A percentile compares a stretch with the other conserved stretches of the same genome.
Conservation (phyloP, 2,329 filamentous ascomycete species). For the Claviceps sp. region DNA sequence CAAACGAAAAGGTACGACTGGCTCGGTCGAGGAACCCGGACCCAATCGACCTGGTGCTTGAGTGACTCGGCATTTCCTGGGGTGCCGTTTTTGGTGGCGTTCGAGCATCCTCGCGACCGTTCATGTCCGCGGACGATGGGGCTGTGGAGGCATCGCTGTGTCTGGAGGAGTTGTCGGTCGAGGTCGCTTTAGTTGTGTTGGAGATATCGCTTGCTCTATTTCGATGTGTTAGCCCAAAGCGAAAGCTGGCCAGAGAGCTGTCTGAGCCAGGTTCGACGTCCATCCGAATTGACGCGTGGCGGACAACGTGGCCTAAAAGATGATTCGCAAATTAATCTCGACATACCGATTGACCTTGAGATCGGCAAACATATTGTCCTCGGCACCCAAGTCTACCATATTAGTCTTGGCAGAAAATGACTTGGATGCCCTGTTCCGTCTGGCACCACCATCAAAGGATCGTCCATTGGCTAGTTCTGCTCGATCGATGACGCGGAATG, state of each 20-base stretch:
- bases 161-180: constrained; percentile 46
- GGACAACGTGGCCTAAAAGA: neutral
- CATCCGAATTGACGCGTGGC: constrained; percentile 1
- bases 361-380: constrained; percentile 46
- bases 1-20: constrained; percentile 47
- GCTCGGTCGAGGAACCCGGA: constrained; percentile 41
- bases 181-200: constrained; percentile 46
- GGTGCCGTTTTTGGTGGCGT: constrained; percentile 20
- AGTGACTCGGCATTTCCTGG: constrained; percentile 25
- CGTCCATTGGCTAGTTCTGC: constrained; percentile 30
- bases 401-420: constrained; percentile 25
- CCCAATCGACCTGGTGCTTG: constrained; percentile 33
- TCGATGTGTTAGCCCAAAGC: constrained; percentile 21
- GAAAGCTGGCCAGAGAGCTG: no score
- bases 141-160: constrained; percentile 50
- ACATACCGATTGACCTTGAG: constrained; percentile 43
- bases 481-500: constrained; percentile 46
- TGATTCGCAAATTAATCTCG: neutral
- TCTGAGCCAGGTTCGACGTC: no score
- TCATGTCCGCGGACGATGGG: constrained; percentile 39
- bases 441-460: constrained; percentile 37
- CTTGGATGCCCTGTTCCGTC: constrained; percentile 24
- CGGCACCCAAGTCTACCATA: constrained; percentile 27
- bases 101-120: constrained; percentile 17
- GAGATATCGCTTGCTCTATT: constrained; percentile 45